Percentiles rank a stretch among this genome's conserved stretches.
phyloP scores from a whole-genome alignment of 2,329 filamentous ascomycete genomes.

The Fusarium pseudocircinatum region DNA sequence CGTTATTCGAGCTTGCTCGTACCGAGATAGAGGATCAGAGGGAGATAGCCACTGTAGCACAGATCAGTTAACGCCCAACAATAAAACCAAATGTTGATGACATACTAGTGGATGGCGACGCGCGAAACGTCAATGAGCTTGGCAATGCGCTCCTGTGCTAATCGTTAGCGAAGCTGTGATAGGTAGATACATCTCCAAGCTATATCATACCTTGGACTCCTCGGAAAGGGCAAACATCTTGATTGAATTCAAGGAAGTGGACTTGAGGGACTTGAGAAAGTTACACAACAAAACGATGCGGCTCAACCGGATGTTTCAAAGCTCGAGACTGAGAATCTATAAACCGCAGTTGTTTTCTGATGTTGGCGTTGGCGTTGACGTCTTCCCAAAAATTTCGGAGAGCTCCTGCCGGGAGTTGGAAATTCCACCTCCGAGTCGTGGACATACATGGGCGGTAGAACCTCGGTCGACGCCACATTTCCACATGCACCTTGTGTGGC shows the following conservation, averaged over 20 bases:
- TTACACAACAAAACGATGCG: not conserved
- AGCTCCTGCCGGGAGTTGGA: constrained; percentile 29
- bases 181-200: not conserved
- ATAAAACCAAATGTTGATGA: constrained; percentile 19
- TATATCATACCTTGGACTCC: constrained; percentile 83
- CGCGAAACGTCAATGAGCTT: constrained; percentile 95
- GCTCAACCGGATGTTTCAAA: constrained; percentile 10
- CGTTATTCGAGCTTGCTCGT: constrained; percentile 48
- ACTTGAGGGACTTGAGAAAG: constrained; percentile 1
- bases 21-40: constrained; percentile 97
- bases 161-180: constrained; percentile 18
- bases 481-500: constrained; percentile 9
- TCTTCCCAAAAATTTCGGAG: constrained; percentile 40
- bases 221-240: constrained; percentile 81
- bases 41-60: constrained; percentile 83
- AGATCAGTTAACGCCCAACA: constrained; percentile 48
- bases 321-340: constrained; percentile 30
- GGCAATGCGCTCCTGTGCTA: constrained; percentile 88
- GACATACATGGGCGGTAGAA: constrained; percentile 42
- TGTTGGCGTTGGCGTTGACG: constrained; percentile 22
- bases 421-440: constrained; percentile 38
- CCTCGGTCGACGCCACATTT: constrained; percentile 40
- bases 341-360: not conserved
- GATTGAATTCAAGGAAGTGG: constrained; percentile 12
- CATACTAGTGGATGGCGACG: constrained; percentile 95